Evolutionary conservation across 1,139 yeast species (phyloP), one percentile per base, ranked within the genome.

Genomic region (Saccharomycopsis hybrid): DNA sequence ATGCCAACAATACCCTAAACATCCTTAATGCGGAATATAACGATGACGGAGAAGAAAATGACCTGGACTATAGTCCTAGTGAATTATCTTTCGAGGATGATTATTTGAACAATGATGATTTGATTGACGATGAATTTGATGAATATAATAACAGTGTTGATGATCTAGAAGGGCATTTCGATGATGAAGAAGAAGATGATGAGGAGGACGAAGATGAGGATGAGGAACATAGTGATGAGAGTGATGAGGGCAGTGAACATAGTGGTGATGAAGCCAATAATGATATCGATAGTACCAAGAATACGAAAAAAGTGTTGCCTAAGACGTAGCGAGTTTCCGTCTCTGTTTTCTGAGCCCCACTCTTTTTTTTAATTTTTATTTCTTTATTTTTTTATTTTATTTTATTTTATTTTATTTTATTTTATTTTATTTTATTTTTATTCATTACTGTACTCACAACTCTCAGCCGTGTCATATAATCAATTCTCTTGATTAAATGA

Each of bases 171-270:
- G 56, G 29, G 59, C 56, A 47, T 59, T 46, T 52, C 27, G 46
- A 57, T 18, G 55, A 53, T 7, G 50, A 56, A 18, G 60, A 59
- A 39, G 60, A 59, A 32, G 35, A 59, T 8, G 58, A 54, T 25
- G 49, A 54, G 29, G 56, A 54, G 27, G 58, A 58, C 38, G 55
- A 56, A 8, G 60, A 54, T 29, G 53, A 48, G 4, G 52, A 48
- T 31, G 55, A 55, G 41, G 54, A 49, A 8, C 56, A 56, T 37
- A 51, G 55, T 37, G 47, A 52, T 9, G 51, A 54, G 41, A 54
- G 44, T 3, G 52, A 47, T 5, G 57, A 56, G 1, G 56, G 48
- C 13, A 54, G 54, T 18, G 56, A 35, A 4, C 56, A 53, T 2
- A 54, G 54, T 5, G 48, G 40, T 11, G 50, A 48, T 4, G 57